Evolutionary conservation across 2,329 filamentous ascomycete genomes (phyloP).

Genomic region (Cladosporium colombiae): DNA sequence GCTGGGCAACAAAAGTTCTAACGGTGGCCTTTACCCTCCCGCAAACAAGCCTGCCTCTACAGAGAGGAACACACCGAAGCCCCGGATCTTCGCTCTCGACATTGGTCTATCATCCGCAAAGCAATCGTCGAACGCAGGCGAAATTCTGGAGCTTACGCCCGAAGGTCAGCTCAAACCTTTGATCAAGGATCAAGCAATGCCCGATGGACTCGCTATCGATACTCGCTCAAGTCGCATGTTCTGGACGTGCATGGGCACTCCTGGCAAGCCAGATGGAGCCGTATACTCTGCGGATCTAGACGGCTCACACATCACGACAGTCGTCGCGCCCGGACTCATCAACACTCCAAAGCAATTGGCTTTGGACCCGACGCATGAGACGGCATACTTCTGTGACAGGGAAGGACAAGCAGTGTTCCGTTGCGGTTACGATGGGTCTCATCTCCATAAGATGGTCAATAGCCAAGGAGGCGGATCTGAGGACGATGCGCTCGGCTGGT

Average conservation of each 20-base stretch:
- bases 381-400: constrained; percentile 47
- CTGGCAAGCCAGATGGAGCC: constrained; percentile 21
- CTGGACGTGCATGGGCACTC: constrained; percentile 15
- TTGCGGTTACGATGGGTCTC: constrained; percentile 40
- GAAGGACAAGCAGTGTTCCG: constrained; percentile 43
- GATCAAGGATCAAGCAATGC: constrained; percentile 2
- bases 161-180: neutral
- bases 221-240: neutral
- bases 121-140: neutral
- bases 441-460: constrained; percentile 43
- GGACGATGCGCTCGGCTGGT: constrained; percentile 5
- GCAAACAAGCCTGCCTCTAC: neutral
- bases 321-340: constrained; percentile 48
- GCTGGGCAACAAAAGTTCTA: constrained; percentile 42
- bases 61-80: neutral
- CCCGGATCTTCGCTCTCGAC: constrained; percentile 9
- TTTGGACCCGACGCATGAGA: constrained; percentile 30
- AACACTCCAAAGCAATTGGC: constrained; percentile 53
- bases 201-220: constrained; percentile 10
- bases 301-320: constrained; percentile 46
- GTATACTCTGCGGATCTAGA: constrained; percentile 44
- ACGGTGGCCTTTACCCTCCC: constrained; percentile 25
- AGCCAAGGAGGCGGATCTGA: constrained; percentile 41
- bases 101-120: neutral
- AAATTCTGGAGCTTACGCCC: neutral